Evolutionary conservation across 169 alveolate genomes (phyloP), one percentile per base, ranked within the genome.

Genomic region (Cyclospora cayetanensis): DNA sequence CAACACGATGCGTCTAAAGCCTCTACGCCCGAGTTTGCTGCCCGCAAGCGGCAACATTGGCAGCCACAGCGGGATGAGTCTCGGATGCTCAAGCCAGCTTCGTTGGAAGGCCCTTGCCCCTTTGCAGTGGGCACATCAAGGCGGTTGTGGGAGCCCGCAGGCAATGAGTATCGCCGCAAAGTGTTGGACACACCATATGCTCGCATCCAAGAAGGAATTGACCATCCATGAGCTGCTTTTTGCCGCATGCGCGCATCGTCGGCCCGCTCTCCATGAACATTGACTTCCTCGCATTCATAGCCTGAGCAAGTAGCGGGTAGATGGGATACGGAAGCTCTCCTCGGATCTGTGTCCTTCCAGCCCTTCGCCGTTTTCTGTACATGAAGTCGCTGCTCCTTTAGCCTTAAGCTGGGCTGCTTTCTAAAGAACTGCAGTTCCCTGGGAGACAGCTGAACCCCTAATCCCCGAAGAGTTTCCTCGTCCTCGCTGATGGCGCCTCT

Each of bases 21-120:
- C 11, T 60, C 12, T 60, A 60, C 11, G 4, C 63, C 74, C 4
- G 25, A 37, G n/a, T 25, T 63, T n/a, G 25, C 70, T 52, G 35
- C 53, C 41, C 89, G 11, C 25, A 79, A 22, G 52, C 89, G 89
- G 53, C 89, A 79, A 41, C 89, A 79, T 34, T 72, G 72, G 89
- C 89, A 79, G 18, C 89, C 72, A 50, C 89, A 79, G 22, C 27
- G 68, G 74, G 39, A n/a, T n/a, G n/a, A n/a, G n/a, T n/a, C n/a
- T n/a, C n/a, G n/a, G n/a, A n/a, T n/a, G n/a, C n/a, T n/a, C n/a
- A n/a, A n/a, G n/a, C n/a, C n/a, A n/a, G n/a, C n/a, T n/a, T n/a
- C n/a, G n/a, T n/a, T n/a, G n/a, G n/a, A n/a, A n/a, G n/a, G n/a
- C n/a, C n/a, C n/a, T n/a, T n/a, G n/a, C n/a, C n/a, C n/a, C n/a